Evolutionary conservation across 2,329 filamentous ascomycete species (phyloP), one percentile per base, ranked within the genome.

Genomic region (Neobulgaria alba): DNA sequence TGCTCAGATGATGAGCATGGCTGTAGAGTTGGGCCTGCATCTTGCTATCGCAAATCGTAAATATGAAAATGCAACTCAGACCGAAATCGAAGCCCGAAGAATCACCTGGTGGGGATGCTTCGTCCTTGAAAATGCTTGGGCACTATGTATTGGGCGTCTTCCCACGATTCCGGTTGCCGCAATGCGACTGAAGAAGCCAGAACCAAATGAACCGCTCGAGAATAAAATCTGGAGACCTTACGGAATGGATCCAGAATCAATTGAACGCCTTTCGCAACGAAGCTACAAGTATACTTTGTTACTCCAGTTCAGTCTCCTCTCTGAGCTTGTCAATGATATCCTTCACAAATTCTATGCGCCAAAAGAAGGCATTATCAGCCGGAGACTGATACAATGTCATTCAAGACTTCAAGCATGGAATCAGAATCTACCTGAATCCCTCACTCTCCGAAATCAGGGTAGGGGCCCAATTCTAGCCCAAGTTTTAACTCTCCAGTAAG

Each of bases 321-420:
- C 78, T 52, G 80, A 85, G 61, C 71, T 86, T 3, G 75, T 85
- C 1, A 82, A 84, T 56, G 75, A 84, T 20, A 45, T 42, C 14
- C 18, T 51, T n/a, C 47, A 51, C 54, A 72, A 84, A 36, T 73
- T 85, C 17, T 82, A 85, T 56, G 82, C 82, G 4, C 81, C 82
- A 0, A 75, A 72, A 15, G 72, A 74, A 47, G 75, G 76, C 4
- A 67, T 85, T 39, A 82, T 76, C 1, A 78, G 77, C 49, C 71
- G 72, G 26, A 64, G 85, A 3, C 63, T 84, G n/a, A 69, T 67
- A 37, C 75, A 76, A 23, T 83, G 85, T 49, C 74, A 72, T 0
- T 73, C 79, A 52, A 85, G 42, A 33, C 41, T 84, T 49, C 67
- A 82, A n/a, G 71, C 76, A 41, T 86, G 82, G 82, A 84, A 85